phyloP scores from a whole-genome alignment of 2,329 filamentous ascomycete genomes.

The Sarocladium brachiariae region DNA sequence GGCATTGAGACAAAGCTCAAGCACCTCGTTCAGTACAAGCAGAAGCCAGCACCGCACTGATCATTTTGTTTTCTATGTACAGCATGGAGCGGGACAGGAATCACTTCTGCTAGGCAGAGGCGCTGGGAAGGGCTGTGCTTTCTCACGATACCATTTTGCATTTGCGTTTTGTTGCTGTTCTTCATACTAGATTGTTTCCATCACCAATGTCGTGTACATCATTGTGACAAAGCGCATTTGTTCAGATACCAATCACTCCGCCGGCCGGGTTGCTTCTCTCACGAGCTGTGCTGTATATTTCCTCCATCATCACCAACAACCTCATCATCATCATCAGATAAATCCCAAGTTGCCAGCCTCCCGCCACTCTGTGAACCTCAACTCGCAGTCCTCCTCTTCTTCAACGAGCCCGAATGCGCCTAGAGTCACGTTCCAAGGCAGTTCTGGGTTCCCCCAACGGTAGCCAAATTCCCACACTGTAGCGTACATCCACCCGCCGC shows the following conservation, averaged over 20 bases:
- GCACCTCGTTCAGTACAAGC: slow-evolving; percentile 35
- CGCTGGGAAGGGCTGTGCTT: not conserved
- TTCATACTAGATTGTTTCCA: not conserved
- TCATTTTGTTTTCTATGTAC: not conserved
- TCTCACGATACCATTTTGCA: slow-evolving; percentile 7
- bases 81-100: not conserved
- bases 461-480: slow-evolving; percentile 6
- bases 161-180: not conserved
- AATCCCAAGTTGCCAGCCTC: slow-evolving; percentile 4
- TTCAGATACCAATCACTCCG: too few species aligned
- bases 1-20: slow-evolving; percentile 35
- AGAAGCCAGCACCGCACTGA: slow-evolving; percentile 18
- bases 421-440: slow-evolving; percentile 4
- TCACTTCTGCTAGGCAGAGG: slow-evolving; percentile 5
- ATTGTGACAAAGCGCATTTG: too few species aligned
- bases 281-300: too few species aligned
- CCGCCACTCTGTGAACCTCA: slow-evolving; percentile 1
- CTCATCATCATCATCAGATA: too few species aligned
- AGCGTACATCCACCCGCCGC: slow-evolving; percentile 1
- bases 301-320: too few species aligned
- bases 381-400: not conserved
- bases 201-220: too few species aligned
- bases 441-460: slow-evolving; percentile 4
- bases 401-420: slow-evolving; percentile 1
- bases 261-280: not conserved